These are phyloP conservation scores for Cladosporium sp. DNA, from an alignment of 2,329 filamentous ascomycete genomes.

Conservation along the genomic window DNA sequence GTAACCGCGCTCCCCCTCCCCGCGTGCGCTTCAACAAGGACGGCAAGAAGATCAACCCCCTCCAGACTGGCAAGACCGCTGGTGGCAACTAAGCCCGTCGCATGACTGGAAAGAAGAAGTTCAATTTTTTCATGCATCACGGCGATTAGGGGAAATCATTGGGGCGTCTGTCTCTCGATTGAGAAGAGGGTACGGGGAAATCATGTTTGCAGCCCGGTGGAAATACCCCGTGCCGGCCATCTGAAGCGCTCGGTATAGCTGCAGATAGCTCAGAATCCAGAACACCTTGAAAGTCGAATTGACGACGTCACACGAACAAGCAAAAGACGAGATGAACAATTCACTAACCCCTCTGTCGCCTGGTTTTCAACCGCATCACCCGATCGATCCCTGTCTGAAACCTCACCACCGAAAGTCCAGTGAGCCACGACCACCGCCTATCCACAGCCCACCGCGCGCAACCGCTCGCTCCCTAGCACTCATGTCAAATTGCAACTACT, in stretches of 20 bases:
- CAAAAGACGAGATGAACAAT: too few relatives aligned
- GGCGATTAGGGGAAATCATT: conserved; percentile 16
- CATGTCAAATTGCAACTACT: conserved; percentile 16
- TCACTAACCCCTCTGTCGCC: too few relatives aligned
- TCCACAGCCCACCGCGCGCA: too few relatives aligned
- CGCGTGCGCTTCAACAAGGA: conserved; percentile 99
- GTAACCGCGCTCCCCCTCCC: conserved; percentile 97
- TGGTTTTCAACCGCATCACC: too few relatives aligned
- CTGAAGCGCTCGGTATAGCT: conserved; percentile 14
- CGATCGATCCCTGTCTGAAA: too few relatives aligned
- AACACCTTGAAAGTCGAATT: conserved; percentile 12
- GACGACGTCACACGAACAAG: too few relatives aligned
- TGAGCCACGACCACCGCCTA: too few relatives aligned
- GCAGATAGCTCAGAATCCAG: conserved; percentile 14
- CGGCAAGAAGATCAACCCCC: conserved; percentile 98
- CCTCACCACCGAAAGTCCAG: too few relatives aligned
- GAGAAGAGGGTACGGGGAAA: conserved; percentile 13
- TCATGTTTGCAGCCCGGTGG: conserved; percentile 10
- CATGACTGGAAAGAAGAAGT: conserved; percentile 12
- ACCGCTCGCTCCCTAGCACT: conserved; percentile 7
- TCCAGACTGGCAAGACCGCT: conserved; percentile 66
- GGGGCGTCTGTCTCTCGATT: conserved; percentile 18
- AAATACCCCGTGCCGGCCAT: conserved; percentile 12
- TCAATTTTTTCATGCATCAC: conserved; percentile 15
- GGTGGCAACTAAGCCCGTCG: conserved; percentile 28